A percentile compares a stretch with the other conserved stretches of the same genome.
These are phyloP conservation scores for Fusarium paranaense DNA, from an alignment of 2,329 filamentous ascomycete genomes.

Conservation along the genomic window DNA sequence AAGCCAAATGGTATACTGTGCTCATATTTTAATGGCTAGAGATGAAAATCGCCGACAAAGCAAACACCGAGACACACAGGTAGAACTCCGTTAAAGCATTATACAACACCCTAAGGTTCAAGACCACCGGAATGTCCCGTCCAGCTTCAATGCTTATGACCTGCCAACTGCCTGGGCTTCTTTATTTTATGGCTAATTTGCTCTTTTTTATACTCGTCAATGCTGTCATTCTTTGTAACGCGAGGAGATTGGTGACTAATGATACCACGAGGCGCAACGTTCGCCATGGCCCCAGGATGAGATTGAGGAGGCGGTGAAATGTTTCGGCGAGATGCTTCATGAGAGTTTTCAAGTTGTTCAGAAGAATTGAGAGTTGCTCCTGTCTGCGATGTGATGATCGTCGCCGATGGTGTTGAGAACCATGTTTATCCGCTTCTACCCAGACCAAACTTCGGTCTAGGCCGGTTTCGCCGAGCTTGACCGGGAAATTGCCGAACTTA, in stretches of 20 bases:
- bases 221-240: too few relatives aligned
- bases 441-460: neutral
- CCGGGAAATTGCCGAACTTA: conserved; percentile 1
- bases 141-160: neutral
- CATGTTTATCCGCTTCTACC: neutral
- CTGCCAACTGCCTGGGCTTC: neutral
- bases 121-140: neutral
- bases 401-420: neutral
- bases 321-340: neutral
- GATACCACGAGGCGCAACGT: too few relatives aligned
- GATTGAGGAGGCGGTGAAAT: neutral
- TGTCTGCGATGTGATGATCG: neutral
- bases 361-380: neutral
- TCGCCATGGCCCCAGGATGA: too few relatives aligned
- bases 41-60: neutral
- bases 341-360: neutral
- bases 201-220: too few relatives aligned
- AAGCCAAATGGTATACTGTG: neutral
- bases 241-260: too few relatives aligned
- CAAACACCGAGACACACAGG: neutral
- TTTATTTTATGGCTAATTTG: too few relatives aligned
- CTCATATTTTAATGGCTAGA: neutral
- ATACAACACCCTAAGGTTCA: neutral
- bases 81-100: neutral
- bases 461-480: neutral